Conservation (phyloP, 495 filamentous ascomycete species). For the Neurospora sp. region DNA sequence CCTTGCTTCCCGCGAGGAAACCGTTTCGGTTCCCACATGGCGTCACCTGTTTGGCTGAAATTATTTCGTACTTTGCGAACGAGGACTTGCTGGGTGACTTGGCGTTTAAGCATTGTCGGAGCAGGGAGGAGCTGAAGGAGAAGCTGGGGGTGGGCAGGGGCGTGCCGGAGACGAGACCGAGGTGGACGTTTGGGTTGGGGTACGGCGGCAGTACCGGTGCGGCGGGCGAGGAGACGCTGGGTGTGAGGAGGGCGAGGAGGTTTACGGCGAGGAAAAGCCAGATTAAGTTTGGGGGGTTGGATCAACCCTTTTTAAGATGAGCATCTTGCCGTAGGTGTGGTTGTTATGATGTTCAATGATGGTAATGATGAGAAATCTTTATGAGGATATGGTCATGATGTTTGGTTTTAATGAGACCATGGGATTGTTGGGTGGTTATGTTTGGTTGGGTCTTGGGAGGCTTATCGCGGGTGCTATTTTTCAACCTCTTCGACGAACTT, state of each 20-base stretch:
- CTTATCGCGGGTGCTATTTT: not conserved
- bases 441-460: not conserved
- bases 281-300: slow-evolving; percentile 7
- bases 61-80: slow-evolving; percentile 65
- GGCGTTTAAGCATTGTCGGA: slow-evolving; percentile 38
- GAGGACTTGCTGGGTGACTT: slow-evolving; percentile 59
- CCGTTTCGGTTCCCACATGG: slow-evolving; percentile 58
- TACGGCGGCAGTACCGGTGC: slow-evolving; percentile 1
- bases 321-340: not conserved
- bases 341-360: not conserved
- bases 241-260: slow-evolving; percentile 27
- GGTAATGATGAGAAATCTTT: not conserved
- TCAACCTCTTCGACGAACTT: not conserved
- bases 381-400: not conserved
- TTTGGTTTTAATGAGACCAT: not conserved
- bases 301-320: not conserved
- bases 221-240: slow-evolving; percentile 20
- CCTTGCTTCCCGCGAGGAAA: slow-evolving; percentile 44
- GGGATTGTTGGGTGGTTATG: not conserved
- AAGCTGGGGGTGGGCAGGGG: slow-evolving; percentile 24
- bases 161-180: slow-evolving; percentile 21
- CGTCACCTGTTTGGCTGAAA: slow-evolving; percentile 59
- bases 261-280: slow-evolving; percentile 32
- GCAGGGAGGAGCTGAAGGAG: slow-evolving; percentile 18
- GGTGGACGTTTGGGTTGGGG: slow-evolving; percentile 28